These are phyloP conservation scores for Parietichytrium sp. DNA, from an alignment of 108 stramenopile species.

Conservation along the genomic window DNA sequence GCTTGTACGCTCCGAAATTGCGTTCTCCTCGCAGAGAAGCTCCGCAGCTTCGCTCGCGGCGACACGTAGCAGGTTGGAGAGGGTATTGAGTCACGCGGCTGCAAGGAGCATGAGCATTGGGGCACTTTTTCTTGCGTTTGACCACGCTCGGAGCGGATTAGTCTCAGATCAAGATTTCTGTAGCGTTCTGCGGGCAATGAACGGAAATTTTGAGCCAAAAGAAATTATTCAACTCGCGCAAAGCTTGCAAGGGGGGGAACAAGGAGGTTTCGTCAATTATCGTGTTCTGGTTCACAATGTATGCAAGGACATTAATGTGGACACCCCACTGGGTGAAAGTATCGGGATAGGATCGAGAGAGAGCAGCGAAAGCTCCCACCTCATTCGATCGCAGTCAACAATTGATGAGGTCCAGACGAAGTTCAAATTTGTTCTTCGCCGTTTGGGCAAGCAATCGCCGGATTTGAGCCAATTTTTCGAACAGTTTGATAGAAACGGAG, in stretches of 20 bases:
- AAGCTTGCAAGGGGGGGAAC: not conserved
- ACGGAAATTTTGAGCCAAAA: not conserved
- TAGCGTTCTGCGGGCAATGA: not conserved
- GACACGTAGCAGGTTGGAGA: not conserved
- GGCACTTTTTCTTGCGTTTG: constrained; percentile 4
- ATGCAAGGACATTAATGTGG: not conserved
- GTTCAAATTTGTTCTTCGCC: too few relatives aligned
- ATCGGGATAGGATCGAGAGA: too few relatives aligned
- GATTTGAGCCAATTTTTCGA: too few relatives aligned
- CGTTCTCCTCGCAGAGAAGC: not conserved
- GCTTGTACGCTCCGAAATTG: not conserved
- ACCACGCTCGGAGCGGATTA: not conserved
- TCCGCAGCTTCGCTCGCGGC: not conserved
- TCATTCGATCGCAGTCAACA: too few relatives aligned
- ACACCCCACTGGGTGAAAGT: too few relatives aligned
- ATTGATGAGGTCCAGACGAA: too few relatives aligned
- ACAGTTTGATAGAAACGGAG: not conserved
- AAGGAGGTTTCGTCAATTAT: not conserved
- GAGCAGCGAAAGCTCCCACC: too few relatives aligned
- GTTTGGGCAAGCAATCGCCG: too few relatives aligned
- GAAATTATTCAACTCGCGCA: not conserved
- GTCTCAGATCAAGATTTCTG: not conserved
- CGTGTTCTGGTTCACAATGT: not conserved
- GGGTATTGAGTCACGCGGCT: not conserved
- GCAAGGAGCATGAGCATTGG: not conserved